Evolutionary conservation across 129 eudicot species (phyloP).

Genomic region (Deinandra increscens): DNA sequence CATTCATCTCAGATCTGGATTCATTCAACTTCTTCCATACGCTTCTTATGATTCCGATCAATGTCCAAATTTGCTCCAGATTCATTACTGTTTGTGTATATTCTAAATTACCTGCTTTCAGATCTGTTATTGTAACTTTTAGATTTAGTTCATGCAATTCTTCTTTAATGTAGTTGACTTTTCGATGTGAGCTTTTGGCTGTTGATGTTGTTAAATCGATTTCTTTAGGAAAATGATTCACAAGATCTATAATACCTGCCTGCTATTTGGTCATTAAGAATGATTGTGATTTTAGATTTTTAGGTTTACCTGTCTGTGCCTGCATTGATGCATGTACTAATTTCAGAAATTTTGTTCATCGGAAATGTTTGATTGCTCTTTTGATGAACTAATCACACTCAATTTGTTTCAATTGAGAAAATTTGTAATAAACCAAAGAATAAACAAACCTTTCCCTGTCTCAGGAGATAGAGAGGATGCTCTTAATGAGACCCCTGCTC

Average conservation of each 20-base stretch:
- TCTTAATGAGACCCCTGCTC: too few species aligned
- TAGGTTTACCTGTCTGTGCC: conserved; percentile 16
- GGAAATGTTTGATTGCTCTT: conserved; percentile 11
- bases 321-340: conserved; percentile 10
- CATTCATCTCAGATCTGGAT: conserved; percentile 48
- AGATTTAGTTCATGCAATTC: not conserved
- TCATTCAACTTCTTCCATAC: conserved; percentile 2
- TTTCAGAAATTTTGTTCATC: conserved; percentile 8
- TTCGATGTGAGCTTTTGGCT: not conserved
- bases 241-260: too few species aligned
- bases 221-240: not conserved
- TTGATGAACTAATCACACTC: conserved; percentile 1
- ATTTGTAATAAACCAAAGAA: not conserved
- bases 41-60: conserved; percentile 14
- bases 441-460: too few species aligned
- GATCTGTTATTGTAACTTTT: not conserved
- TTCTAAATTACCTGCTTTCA: not conserved
- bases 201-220: conserved; percentile 7
- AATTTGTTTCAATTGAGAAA: not conserved
- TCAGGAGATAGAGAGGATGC: too few species aligned
- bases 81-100: not conserved
- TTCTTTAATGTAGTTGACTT: conserved; percentile 37
- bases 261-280: too few species aligned
- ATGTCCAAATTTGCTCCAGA: conserved; percentile 15
- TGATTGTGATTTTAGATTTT: conserved; percentile 26